Evolutionary conservation across 768 basidiomycete species (phyloP), one percentile per base, ranked within the genome.

Genomic region (Filobasidium wieringae): DNA sequence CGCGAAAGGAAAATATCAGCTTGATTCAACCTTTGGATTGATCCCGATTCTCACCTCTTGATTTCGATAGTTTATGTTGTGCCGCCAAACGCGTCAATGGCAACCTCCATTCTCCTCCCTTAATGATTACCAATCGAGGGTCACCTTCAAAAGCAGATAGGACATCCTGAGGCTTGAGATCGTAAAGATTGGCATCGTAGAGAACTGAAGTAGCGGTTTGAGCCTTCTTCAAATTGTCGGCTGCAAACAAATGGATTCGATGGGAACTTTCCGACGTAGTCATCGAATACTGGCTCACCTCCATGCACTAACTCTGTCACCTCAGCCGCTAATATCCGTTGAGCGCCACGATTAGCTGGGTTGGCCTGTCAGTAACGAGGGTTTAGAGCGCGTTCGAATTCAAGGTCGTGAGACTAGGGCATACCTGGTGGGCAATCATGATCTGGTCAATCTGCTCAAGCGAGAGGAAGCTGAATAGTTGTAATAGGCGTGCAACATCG

Each of bases 401-500:
- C 9, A n/a, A n/a, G 1, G n/a, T 47, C 0, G 17, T 36, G 37
- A 53, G 32, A 33, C 30, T 37, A 19, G 56, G 67, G 58, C 74
- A 15, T 61, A 87, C 87, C 52, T 68, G 64, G 69, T 95, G 92
- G 1, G 75, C 71, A 9, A 74, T 64, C 69, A 90, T 74, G 5
- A 85, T 68, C 1, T 77, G 74, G 1, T 79, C 72, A 43, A 95
- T 83, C 58, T 80, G 72, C 15, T 79, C 72, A 12, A 80, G 64
- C 0, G 84, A 75, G 30, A 92, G 75, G 39, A 95, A 78, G 2
- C 90, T 92, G 64, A 97, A 87, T 62, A 91, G 75, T 62, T 81
- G 84, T 29, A 97, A 77, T 68, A 88, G 87, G 62, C 78, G 80
- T 55, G 81, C 82, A 3, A 91, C 85, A 65, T 91, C 88, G 12